A percentile compares a stretch with the other conserved stretches of the same genome.
Conservation (phyloP, 352 stramenopile genomes). For the Globisporangium mamillatum region DNA sequence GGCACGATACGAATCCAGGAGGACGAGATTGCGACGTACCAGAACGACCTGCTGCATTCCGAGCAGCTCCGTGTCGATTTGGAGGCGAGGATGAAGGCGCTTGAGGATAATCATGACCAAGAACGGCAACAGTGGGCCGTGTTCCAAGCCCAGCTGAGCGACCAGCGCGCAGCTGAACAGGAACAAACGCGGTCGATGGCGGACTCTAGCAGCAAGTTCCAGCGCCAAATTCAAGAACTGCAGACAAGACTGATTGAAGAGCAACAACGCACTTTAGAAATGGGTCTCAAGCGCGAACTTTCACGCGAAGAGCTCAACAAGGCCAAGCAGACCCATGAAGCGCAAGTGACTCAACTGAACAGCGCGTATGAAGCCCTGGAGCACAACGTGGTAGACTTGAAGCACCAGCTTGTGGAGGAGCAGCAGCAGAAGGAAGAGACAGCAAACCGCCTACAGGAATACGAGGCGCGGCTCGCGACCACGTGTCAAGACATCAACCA, state of each 20-base stretch:
- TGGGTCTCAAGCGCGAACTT: slow-evolving; percentile 17
- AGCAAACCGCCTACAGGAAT: slow-evolving; percentile 63
- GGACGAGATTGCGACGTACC: slow-evolving; percentile 28
- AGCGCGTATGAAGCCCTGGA: slow-evolving; percentile 26
- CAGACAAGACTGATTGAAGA: slow-evolving; percentile 26
- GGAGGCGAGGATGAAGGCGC: slow-evolving; percentile 23
- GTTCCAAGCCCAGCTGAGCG: slow-evolving; percentile 23
- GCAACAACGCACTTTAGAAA: slow-evolving; percentile 11
- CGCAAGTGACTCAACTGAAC: slow-evolving; percentile 19
- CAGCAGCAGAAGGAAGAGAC: slow-evolving; percentile 63
- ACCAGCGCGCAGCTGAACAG: slow-evolving; percentile 23
- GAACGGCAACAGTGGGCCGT: slow-evolving; percentile 34
- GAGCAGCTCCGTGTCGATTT: slow-evolving; percentile 28
- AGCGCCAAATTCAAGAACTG: slow-evolving; percentile 29
- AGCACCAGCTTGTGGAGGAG: slow-evolving; percentile 37
- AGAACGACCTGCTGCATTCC: slow-evolving; percentile 28
- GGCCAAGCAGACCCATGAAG: slow-evolving; percentile 10
- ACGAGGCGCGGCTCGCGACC: slow-evolving; percentile 63
- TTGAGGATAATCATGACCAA: slow-evolving; percentile 18
- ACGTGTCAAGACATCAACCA: slow-evolving; percentile 70
- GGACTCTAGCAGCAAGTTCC: slow-evolving; percentile 29
- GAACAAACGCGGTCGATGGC: not conserved
- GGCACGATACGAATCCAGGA: slow-evolving; percentile 26
- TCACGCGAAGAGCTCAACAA: slow-evolving; percentile 19
- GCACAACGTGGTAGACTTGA: slow-evolving; percentile 29